phyloP scores from a whole-genome alignment of 768 basidiomycete genomes.

The Hygrophorus russula region DNA sequence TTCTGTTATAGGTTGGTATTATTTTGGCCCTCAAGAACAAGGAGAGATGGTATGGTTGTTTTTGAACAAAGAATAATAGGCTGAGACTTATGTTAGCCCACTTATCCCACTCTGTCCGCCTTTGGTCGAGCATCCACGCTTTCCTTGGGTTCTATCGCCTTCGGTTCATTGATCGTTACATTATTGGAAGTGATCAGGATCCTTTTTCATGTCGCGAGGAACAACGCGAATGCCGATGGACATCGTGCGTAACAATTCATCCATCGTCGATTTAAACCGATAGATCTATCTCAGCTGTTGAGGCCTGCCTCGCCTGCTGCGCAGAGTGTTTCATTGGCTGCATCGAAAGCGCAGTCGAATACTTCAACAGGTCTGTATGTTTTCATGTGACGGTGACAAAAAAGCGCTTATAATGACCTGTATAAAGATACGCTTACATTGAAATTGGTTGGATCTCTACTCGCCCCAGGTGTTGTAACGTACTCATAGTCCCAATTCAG shows the following conservation, averaged over 20 bases:
- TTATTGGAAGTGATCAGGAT: slow-evolving; percentile 59
- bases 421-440: slow-evolving; percentile 61
- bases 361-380: slow-evolving; percentile 56
- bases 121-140: slow-evolving; percentile 68
- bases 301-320: slow-evolving; percentile 66
- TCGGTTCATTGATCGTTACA: slow-evolving; percentile 77
- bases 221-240: slow-evolving; percentile 51
- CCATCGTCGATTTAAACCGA: neutral
- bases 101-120: slow-evolving; percentile 56
- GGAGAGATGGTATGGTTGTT: slow-evolving; percentile 45
- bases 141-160: slow-evolving; percentile 77
- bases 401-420: neutral
- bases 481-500: slow-evolving; percentile 19
- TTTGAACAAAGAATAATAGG: neutral
- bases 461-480: neutral
- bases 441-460: slow-evolving; percentile 48
- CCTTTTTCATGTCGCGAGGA: slow-evolving; percentile 44
- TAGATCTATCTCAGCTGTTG: slow-evolving; percentile 38
- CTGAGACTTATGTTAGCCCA: slow-evolving; percentile 31
- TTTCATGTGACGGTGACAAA: neutral
- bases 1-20: slow-evolving; percentile 47
- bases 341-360: slow-evolving; percentile 58
- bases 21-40: slow-evolving; percentile 63
- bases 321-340: slow-evolving; percentile 69
- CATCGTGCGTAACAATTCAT: slow-evolving; percentile 38